A percentile compares a stretch with the other conserved stretches of the same genome.
phyloP scores from a whole-genome alignment of 139 green algal species.

The Chlamydomonas sphaeroides region DNA sequence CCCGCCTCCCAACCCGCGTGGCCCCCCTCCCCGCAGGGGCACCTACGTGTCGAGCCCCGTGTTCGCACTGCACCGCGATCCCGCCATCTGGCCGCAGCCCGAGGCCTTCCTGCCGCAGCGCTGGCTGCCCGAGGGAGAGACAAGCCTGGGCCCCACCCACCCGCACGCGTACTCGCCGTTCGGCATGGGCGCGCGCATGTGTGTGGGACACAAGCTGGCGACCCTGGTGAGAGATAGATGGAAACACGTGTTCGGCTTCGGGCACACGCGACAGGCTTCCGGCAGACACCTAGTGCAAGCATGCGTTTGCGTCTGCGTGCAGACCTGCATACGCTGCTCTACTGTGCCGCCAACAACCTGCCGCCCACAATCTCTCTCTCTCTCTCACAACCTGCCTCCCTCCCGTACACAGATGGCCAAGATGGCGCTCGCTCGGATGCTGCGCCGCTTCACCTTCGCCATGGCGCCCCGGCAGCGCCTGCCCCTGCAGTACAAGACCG shows the following conservation, averaged over 20 bases:
- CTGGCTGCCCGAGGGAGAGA: conserved; percentile 18
- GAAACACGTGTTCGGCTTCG: too few species aligned
- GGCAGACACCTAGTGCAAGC: too few species aligned
- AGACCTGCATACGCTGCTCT: too few species aligned
- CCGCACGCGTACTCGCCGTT: conserved; percentile 30
- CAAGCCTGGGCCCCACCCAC: not conserved
- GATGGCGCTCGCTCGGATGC: not conserved
- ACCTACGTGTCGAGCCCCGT: conserved; percentile 49
- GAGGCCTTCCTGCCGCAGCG: conserved; percentile 45
- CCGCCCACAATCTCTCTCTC: not conserved
- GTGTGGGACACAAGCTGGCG: conserved; percentile 58
- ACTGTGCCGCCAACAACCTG: not conserved
- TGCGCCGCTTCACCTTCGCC: not conserved
- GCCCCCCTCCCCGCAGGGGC: not conserved
- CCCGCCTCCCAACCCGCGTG: not conserved
- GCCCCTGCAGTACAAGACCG: not conserved
- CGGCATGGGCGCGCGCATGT: conserved; percentile 55
- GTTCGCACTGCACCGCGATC: conserved; percentile 2
- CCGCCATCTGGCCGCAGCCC: conserved; percentile 18
- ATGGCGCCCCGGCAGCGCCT: not conserved
- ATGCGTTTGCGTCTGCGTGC: too few species aligned
- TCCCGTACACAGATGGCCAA: not conserved
- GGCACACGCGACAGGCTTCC: too few species aligned
- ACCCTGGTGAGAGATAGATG: conserved; percentile 43
- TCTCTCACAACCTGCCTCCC: not conserved